Evolutionary conservation across 2,329 filamentous ascomycete genomes (phyloP), one percentile per base, ranked within the genome.

Genomic region (Paraphoma chrysanthemicola): DNA sequence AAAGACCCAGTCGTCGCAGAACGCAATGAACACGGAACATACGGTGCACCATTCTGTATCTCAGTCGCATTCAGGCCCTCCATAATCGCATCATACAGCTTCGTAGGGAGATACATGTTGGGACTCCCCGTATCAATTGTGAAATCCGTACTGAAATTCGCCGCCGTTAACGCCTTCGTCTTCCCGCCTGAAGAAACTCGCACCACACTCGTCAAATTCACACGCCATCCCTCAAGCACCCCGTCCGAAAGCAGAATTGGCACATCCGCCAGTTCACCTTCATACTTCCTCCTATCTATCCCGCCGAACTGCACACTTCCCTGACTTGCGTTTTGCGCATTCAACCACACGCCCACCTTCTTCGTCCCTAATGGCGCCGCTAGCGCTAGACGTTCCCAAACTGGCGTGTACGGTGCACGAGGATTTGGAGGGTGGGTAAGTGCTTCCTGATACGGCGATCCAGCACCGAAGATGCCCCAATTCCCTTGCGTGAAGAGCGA

Each of bases 71-170:
- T 51, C 8, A 66, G 41, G 1, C 43, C 52, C 6, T 55, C 44
- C 16, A 56, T 50, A 16, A 62, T 53, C 11, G 47, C 38, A 9
- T 53, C 38, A 46, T 61, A 63, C 1, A 66, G 41, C 10, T 36
- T 7, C 9, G 53, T 52, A 3, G 60, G 63, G 3, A 66, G 42
- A 39, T 66, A 66, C 56, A 66, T 61, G 36, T 63, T 62, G 4
- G 60, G 63, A 23, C 54, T 52, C 8, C 54, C 63, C 3, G 57
- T 57, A 43, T 66, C 63, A 43, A 63, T 12, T 6, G 14, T 10
- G 33, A 36, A 10, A 14, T 10, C 14, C 14, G 3, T 3, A 36
- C 33, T 36, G 33, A 36, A 36, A 36, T 36, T 36, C 6, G 3
- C 33, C 6, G 33, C 33, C 33, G 33, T 36, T 6, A 36, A 36